phyloP scores from a whole-genome alignment of 2,329 filamentous ascomycete species.

The Pseudogymnoascus sp. region DNA sequence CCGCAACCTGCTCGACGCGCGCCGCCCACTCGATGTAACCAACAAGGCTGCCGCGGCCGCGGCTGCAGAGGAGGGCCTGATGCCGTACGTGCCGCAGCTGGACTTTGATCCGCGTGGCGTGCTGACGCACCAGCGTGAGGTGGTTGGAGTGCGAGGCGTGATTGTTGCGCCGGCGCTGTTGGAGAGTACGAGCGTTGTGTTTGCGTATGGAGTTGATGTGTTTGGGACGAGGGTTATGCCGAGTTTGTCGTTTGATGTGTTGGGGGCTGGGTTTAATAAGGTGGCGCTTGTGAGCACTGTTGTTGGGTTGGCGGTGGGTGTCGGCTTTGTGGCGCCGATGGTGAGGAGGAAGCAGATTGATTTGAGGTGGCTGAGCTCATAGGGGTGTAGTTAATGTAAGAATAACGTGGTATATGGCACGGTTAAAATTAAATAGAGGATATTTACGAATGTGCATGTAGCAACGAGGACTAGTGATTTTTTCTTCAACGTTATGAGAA shows the following conservation, averaged over 20 bases:
- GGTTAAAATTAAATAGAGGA: conserved; percentile 8
- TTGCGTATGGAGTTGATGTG: conserved; percentile 81
- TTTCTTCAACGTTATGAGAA: background rate
- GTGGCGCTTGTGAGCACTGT: conserved; percentile 78
- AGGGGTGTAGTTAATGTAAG: conserved; percentile 8
- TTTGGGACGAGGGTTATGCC: conserved; percentile 84
- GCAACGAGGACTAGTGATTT: background rate
- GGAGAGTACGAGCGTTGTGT: conserved; percentile 85
- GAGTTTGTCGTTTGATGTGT: conserved; percentile 81
- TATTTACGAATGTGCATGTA: background rate
- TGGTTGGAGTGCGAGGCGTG: conserved; percentile 67
- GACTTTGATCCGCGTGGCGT: conserved; percentile 78
- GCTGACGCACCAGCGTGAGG: conserved; percentile 74
- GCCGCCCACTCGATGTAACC: conserved; percentile 56
- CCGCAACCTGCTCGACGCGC: conserved; percentile 71
- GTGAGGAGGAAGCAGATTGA: conserved; percentile 69
- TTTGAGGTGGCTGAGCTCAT: conserved; percentile 45
- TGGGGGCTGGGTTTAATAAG: conserved; percentile 93
- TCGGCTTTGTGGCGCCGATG: conserved; percentile 73
- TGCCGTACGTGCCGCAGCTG: conserved; percentile 66
- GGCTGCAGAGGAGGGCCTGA: conserved; percentile 78
- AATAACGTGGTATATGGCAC: background rate
- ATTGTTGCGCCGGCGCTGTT: conserved; percentile 70
- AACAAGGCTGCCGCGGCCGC: conserved; percentile 72
- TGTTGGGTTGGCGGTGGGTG: conserved; percentile 67